phyloP scores from a whole-genome alignment of 495 filamentous ascomycete species.

The Collariella sp. region DNA sequence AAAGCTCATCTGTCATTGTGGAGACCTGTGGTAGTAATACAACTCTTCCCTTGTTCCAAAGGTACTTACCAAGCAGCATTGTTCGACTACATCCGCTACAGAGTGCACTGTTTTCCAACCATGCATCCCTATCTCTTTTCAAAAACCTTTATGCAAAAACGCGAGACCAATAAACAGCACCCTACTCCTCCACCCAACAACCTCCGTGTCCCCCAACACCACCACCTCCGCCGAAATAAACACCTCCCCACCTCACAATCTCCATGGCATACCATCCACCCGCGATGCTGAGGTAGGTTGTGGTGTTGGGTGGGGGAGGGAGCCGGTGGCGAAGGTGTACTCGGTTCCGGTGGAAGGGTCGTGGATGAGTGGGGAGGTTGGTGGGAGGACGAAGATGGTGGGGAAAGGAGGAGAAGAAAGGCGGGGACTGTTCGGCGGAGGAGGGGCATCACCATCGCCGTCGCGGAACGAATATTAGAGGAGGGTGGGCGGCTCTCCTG shows the following conservation, averaged over 20 bases:
- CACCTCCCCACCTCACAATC: slow-evolving; percentile 38
- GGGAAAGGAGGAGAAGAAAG: not conserved
- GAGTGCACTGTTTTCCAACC: too few species aligned
- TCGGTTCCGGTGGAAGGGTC: slow-evolving; percentile 22
- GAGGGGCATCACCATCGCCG: not conserved
- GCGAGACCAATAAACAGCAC: not conserved
- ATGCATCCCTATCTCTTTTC: too few species aligned
- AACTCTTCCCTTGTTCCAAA: too few species aligned
- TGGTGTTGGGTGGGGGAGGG: not conserved
- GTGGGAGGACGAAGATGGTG: not conserved
- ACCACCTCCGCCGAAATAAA: slow-evolving; percentile 22
- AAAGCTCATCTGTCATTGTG: too few species aligned
- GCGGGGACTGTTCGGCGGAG: not conserved
- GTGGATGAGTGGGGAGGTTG: slow-evolving; percentile 17
- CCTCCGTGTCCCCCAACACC: slow-evolving; percentile 2
- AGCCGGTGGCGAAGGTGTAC: slow-evolving; percentile 35
- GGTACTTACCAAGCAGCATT: too few species aligned
- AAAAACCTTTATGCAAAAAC: too few species aligned
- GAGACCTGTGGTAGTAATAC: too few species aligned
- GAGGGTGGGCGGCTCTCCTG: not conserved
- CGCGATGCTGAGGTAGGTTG: slow-evolving; percentile 24
- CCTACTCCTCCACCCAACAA: not conserved
- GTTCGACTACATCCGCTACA: too few species aligned
- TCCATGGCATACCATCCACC: slow-evolving; percentile 46
- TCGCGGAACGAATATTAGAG: not conserved